Evolutionary conservation across 441 rosid species (phyloP), one percentile per base, ranked within the genome.

Genomic region (Pelargonium cotyledonis): DNA sequence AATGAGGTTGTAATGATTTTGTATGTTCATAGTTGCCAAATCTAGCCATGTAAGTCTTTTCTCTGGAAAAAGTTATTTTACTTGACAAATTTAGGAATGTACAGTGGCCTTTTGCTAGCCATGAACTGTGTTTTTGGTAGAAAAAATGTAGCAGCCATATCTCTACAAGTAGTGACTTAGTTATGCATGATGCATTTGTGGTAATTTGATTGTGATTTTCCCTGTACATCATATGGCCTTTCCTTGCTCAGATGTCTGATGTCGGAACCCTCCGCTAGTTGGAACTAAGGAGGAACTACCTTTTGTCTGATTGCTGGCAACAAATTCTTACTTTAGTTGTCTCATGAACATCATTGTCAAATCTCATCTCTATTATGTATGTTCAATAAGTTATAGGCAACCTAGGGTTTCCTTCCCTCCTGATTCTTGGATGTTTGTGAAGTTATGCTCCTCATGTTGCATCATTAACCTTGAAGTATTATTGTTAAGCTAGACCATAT

Each of bases 11-110:
- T 14, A 12, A 26, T 41, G 63, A 47, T 21, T 65, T 49, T 43
- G 61, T 60, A 29, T 29, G 31, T 72, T 10, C 12, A 40, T 69
- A 57, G 21, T 47, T 63, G 63, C 10, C 62, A 35, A 66, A 55
- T 49, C 26, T 8, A 7, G 71, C 5, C 6, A 11, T 29, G 29
- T 63, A 38, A 26, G n/a, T 47, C 40, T 57, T 68, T n/a, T 16
- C 8, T 29, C 31, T 29, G 18, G 26, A 5, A 15, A 49, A 21
- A 43, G 66, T 11, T 0, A 1, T 65, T 57, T 51, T 18, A n/a
- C 14, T 58, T 71, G 23, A 35, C 26, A 14, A 65, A 21, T 38
- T 10, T 65, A 53, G 35, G 35, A 19, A 12, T 65, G 21, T n/a
- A 29, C 31, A 29, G 31, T 29, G 31, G 31, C 31, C 31, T 51